Conservation (phyloP, 495 filamentous ascomycete genomes). For the Xylaria intraflava region DNA sequence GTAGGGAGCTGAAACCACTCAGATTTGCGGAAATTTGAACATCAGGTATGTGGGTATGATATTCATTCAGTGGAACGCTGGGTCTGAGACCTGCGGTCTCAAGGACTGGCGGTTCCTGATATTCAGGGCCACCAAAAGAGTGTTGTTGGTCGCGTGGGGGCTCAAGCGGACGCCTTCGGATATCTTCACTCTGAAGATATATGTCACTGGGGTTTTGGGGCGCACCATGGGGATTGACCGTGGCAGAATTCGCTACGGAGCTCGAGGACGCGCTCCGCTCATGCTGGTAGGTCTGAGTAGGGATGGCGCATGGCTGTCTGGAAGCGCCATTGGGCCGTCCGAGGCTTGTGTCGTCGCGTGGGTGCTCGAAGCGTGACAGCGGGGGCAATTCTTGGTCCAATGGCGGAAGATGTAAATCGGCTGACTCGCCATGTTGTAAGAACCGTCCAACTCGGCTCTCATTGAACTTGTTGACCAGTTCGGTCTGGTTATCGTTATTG, state of each 20-base stretch:
- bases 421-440: constrained; percentile 23
- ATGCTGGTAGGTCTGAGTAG: background rate
- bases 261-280: background rate
- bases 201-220: constrained; percentile 27
- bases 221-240: constrained; percentile 24
- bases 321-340: constrained; percentile 8
- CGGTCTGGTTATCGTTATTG: constrained; percentile 28
- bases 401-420: constrained; percentile 22
- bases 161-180: constrained; percentile 20
- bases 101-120: constrained; percentile 6
- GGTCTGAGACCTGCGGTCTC: constrained; percentile 18
- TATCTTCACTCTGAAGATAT: constrained; percentile 26
- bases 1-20: background rate
- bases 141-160: constrained; percentile 14
- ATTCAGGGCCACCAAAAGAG: constrained; percentile 7
- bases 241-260: background rate
- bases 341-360: constrained; percentile 14
- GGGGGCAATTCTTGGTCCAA: constrained; percentile 18
- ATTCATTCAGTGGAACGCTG: constrained; percentile 17
- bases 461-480: constrained; percentile 25
- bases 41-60: constrained; percentile 1
- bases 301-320: background rate
- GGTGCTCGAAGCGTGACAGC: constrained; percentile 14
- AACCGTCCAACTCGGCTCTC: constrained; percentile 25
- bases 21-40: background rate